phyloP scores from a whole-genome alignment of 1,139 yeast species.

The Casaregolazyma lundiana region DNA sequence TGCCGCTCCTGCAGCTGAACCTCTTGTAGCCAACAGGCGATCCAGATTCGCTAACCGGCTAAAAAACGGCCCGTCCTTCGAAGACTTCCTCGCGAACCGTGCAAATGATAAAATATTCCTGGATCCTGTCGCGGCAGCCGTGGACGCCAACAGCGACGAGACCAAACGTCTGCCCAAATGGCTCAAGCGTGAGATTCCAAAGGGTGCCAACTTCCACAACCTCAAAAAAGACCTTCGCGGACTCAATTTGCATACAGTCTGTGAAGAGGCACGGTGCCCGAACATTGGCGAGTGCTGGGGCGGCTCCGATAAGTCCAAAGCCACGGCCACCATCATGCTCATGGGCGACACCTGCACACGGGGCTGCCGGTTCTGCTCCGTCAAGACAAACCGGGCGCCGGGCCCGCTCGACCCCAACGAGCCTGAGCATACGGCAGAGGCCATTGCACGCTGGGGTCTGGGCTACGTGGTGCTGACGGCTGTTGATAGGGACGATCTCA shows the following conservation, averaged over 20 bases:
- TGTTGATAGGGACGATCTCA: constrained; percentile 92
- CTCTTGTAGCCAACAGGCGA: not conserved
- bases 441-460: constrained; percentile 95
- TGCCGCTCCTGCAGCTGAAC: not conserved
- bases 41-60: constrained; percentile 58
- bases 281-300: constrained; percentile 99
- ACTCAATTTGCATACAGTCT: constrained; percentile 85
- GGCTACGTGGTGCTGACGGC: constrained; percentile 98
- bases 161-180: constrained; percentile 83
- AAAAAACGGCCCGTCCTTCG: constrained; percentile 88
- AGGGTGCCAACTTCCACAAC: constrained; percentile 75
- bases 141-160: constrained; percentile 55
- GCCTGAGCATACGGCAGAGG: constrained; percentile 97
- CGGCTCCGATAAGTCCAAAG: constrained; percentile 82
- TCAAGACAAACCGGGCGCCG: constrained; percentile 85
- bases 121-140: constrained; percentile 37
- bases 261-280: constrained; percentile 98
- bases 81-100: constrained; percentile 77
- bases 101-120: constrained; percentile 55
- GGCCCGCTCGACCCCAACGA: constrained; percentile 90
- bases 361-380: constrained; percentile 97
- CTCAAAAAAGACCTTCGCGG: constrained; percentile 85
- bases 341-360: constrained; percentile 98
- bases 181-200: constrained; percentile 94
- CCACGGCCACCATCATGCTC: constrained; percentile 98